Evolutionary conservation across 2,329 filamentous ascomycete genomes (phyloP), one percentile per base, ranked within the genome.

Genomic region (Aspergillus eucalypticola): DNA sequence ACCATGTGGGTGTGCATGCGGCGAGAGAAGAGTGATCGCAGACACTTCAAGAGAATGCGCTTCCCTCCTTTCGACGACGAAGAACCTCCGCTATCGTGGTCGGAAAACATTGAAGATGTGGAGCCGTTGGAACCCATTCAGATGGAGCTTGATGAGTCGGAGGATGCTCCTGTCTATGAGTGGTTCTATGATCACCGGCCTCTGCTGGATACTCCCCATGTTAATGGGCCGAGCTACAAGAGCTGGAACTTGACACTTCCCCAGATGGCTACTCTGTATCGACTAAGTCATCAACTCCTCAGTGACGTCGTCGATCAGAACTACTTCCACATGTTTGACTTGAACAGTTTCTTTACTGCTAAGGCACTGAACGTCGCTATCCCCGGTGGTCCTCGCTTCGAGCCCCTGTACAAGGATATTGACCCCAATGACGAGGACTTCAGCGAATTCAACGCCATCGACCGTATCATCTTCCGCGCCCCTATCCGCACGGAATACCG

Each of bases 1-100:
- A 96, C 94, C 57, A 99, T 99, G 95, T 99, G 95, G 95, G 89
- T 96, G 25, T 92, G 90, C 48, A 99, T 99, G 95, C 88, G 95
- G 69, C 90, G 96, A 69, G 95, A 99, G 75, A 99, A 99, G 83
- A 95, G 92, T 73, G 95, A 99, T 72, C 84, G 95, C 76, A 83
- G 94, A 73, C 87, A 98, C 69, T 99, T 99, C 84, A 99, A 99
- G 82, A 88, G 95, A 66, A 99, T 99, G 95, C 88, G 96, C 68
- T 99, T 99, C 70, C 95, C 95, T 17, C 96, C 96, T 0, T 99
- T 99, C 68, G 95, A 99, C 68, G 96, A 99, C 72, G 95, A 99
- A 80, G 95, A 99, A 73, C 96, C 95, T 5, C 96, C 95, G 11
- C 82, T 99, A 67, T 97, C 92, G 2, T 99, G 95, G 91, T 96